Conservation (phyloP, 345 rosid species). For the Microcos paniculata region DNA sequence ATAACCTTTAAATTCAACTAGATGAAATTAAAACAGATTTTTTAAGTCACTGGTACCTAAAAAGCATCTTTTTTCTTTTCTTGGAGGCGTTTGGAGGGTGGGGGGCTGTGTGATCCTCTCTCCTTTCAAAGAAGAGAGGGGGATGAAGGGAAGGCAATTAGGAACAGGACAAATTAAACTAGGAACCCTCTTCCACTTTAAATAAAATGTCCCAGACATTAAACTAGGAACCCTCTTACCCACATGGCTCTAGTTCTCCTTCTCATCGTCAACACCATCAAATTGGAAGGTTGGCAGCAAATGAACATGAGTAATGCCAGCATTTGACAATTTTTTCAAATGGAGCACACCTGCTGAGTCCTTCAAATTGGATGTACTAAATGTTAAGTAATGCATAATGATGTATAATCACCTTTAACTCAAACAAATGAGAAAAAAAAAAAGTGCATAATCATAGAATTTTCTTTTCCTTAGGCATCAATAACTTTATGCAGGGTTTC, state of each 20-base stretch:
- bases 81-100: neutral
- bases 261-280: constrained; percentile 80
- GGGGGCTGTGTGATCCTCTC: no score
- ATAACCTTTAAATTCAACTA: neutral
- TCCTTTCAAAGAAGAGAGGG: neutral
- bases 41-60: neutral
- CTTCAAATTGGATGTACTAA: constrained; percentile 37
- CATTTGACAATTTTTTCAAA: constrained; percentile 72
- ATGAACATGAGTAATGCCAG: constrained; percentile 92
- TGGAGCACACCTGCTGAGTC: constrained; percentile 80
- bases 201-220: neutral
- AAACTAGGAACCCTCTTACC: constrained; percentile 43
- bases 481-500: neutral
- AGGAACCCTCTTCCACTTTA: no score
- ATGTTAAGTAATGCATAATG: constrained; percentile 10
- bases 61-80: neutral
- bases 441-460: neutral
- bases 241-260: constrained; percentile 74
- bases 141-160: neutral
- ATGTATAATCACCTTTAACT: neutral
- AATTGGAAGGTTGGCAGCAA: constrained; percentile 88
- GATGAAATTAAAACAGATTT: neutral
- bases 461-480: constrained; percentile 6
- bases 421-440: neutral
- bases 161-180: neutral